Conservation (phyloP, 768 basidiomycete species). For the Hygrophorus russula region DNA sequence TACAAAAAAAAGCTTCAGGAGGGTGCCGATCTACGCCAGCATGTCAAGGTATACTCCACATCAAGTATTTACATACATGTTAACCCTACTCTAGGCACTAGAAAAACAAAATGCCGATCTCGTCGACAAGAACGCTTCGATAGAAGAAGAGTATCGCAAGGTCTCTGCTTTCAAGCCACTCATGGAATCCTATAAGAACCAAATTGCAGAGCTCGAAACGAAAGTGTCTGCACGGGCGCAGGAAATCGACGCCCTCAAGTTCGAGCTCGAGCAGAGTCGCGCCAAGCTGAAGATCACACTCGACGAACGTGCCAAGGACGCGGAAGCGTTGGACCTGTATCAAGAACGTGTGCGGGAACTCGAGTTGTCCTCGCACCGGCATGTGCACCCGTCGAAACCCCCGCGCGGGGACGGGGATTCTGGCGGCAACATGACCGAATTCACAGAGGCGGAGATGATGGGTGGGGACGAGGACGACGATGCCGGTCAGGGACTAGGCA, state of each 20-base stretch:
- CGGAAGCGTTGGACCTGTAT: slow-evolving; percentile 78
- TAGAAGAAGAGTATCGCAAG: slow-evolving; percentile 91
- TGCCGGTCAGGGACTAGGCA: slow-evolving; percentile 53
- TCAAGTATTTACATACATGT: background rate
- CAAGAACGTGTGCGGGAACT: slow-evolving; percentile 87
- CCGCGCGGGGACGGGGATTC: slow-evolving; percentile 6
- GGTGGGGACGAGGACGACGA: slow-evolving; percentile 16
- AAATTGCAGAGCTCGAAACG: slow-evolving; percentile 71
- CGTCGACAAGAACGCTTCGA: slow-evolving; percentile 79
- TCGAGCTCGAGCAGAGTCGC: slow-evolving; percentile 67
- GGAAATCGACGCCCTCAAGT: slow-evolving; percentile 61
- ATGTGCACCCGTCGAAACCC: slow-evolving; percentile 20
- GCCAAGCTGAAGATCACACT: slow-evolving; percentile 56
- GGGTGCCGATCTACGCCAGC: slow-evolving; percentile 78
- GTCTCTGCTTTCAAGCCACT: slow-evolving; percentile 78
- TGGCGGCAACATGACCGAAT: slow-evolving; percentile 15
- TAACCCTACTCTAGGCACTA: slow-evolving; percentile 40
- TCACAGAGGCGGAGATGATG: slow-evolving; percentile 36
- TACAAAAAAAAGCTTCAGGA: slow-evolving; percentile 98
- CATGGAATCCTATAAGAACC: slow-evolving; percentile 86
- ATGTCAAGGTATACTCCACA: slow-evolving; percentile 50
- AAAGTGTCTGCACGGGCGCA: slow-evolving; percentile 55
- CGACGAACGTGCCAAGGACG: slow-evolving; percentile 67
- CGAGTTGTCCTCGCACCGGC: slow-evolving; percentile 54
- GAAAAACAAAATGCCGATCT: slow-evolving; percentile 91